Evolutionary conservation across 768 basidiomycete species (phyloP).

Genomic region (Boletus sp.): DNA sequence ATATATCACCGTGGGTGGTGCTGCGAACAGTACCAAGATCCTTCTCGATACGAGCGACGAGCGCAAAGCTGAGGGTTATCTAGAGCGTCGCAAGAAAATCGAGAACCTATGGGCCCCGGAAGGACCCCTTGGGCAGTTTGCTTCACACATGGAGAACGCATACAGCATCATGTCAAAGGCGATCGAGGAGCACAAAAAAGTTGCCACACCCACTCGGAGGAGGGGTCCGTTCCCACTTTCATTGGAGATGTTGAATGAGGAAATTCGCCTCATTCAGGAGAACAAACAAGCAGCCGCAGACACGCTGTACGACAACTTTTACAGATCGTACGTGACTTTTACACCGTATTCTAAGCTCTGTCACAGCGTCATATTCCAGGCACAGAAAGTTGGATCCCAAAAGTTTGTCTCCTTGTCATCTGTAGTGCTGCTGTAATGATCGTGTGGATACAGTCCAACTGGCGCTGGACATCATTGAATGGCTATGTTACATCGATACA

Average conservation of each 20-base stretch:
- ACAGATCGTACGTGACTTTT: constrained; percentile 14
- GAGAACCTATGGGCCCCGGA: constrained; percentile 17
- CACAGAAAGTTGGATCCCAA: constrained; percentile 22
- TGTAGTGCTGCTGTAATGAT: constrained; percentile 1
- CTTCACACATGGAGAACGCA: constrained; percentile 20
- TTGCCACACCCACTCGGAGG: constrained; percentile 9
- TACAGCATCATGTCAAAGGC: constrained; percentile 19
- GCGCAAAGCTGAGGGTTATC: constrained; percentile 21
- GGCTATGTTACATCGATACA: constrained; percentile 25
- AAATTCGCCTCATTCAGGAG: constrained; percentile 19
- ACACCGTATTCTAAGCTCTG: too few relatives aligned
- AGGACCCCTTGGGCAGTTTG: constrained; percentile 19
- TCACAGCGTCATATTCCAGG: constrained; percentile 9
- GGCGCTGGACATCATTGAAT: constrained; percentile 19
- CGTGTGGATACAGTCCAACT: constrained; percentile 19
- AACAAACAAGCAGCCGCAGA: constrained; percentile 20
- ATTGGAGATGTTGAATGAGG: constrained; percentile 23
- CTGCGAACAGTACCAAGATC: constrained; percentile 24
- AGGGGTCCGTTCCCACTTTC: constrained; percentile 24
- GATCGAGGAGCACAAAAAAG: constrained; percentile 19
- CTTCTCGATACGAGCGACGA: constrained; percentile 25
- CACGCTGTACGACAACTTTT: constrained; percentile 21
- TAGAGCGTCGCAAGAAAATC: constrained; percentile 20
- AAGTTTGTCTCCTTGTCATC: constrained; percentile 7
- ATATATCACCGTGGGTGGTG: constrained; percentile 28